Base-by-base conservation (phyloP, 2,329 filamentous ascomycete genomes). In the Chrysosporium queenslandicum region DNA sequence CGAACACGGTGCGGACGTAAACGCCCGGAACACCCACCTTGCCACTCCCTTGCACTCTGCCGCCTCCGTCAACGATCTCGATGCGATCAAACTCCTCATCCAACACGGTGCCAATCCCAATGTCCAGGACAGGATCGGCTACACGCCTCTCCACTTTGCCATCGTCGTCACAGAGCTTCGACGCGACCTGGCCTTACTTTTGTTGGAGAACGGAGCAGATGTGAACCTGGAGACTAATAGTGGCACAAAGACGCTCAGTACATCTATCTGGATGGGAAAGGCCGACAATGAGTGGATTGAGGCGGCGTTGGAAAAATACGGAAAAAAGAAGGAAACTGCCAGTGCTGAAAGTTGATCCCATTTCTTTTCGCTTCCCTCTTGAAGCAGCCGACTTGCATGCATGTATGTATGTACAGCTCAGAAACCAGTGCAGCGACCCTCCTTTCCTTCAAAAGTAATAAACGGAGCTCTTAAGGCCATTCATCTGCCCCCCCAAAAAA, bases 81-180 rank as follows among this genome's bases (percentile, higher is more conserved):
- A 46, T 4, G 12, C 40, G 5, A 8, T 46, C 4, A 37, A 46
- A 21, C 25, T 46, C 11, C 39, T 55, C n/a, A 25, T 55, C 11
- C 23, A 55, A 21, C 50, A 45, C 21, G 53, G 49, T 11, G 53
- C 53, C 20, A 39, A 52, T 18, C 37, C 53, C 14, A 53, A 55
- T 20, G 30, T 23, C 9, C 43, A 46, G 16, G 41, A 46, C 18
- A 14, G 1, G 1, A 23, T 25, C 14, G 53, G 50, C 2, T 46
- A 48, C 20, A 46, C 50, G 8, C 25, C 50, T 2, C 53, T 55
- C 37, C 53, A 55, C 25, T 27, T 34, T 18, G 53, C 48, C 7
- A 21, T 32, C 5, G 34, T 12, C 11, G 42, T 27, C 3, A 16
- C 20, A 4, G 29, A 21, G 16, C 3, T 34, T 25, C n/a, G 25